phyloP scores from a whole-genome alignment of 1,284 basidiomycete species.

The Baeospora myosura region DNA sequence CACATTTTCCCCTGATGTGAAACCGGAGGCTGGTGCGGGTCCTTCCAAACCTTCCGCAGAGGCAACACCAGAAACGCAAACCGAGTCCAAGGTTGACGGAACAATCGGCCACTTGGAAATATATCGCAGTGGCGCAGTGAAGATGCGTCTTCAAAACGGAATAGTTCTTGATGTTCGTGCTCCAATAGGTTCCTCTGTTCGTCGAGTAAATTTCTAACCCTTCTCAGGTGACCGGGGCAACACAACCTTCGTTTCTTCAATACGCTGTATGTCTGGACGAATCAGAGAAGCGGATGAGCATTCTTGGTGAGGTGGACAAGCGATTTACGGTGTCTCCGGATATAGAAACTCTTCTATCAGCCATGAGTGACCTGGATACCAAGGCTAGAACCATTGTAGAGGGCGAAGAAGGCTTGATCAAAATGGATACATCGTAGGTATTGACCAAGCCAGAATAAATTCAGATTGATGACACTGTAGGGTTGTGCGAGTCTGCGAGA shows the following conservation, averaged over 20 bases:
- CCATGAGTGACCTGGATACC: conserved; percentile 53
- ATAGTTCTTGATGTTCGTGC: conserved; percentile 74
- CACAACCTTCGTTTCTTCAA: conserved; percentile 84
- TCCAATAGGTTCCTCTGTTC: conserved; percentile 3
- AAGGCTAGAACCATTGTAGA: conserved; percentile 26
- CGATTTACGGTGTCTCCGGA: conserved; percentile 85
- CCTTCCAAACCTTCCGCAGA: conserved; percentile 19
- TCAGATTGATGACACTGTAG: too few relatives aligned
- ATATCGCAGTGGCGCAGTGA: conserved; percentile 79
- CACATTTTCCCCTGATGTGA: conserved; percentile 56
- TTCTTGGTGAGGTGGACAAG: conserved; percentile 82
- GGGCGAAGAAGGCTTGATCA: conserved; percentile 43
- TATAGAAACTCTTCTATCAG: conserved; percentile 69
- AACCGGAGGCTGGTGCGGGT: conserved; percentile 27
- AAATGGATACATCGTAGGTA: conserved; percentile 43
- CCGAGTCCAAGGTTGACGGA: conserved; percentile 48
- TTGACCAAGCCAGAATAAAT: too few relatives aligned
- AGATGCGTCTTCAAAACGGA: conserved; percentile 74
- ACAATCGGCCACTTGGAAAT: conserved; percentile 78
- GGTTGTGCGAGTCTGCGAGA: too few relatives aligned
- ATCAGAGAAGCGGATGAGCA: conserved; percentile 49
- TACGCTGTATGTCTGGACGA: conserved; percentile 76
- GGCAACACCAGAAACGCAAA: conserved; percentile 17
- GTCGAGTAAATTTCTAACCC: conserved; percentile 6
- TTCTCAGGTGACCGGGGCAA: conserved; percentile 71